Evolutionary conservation across 352 stramenopile genomes (phyloP).

Genomic region (Phytophthora brassicae): DNA sequence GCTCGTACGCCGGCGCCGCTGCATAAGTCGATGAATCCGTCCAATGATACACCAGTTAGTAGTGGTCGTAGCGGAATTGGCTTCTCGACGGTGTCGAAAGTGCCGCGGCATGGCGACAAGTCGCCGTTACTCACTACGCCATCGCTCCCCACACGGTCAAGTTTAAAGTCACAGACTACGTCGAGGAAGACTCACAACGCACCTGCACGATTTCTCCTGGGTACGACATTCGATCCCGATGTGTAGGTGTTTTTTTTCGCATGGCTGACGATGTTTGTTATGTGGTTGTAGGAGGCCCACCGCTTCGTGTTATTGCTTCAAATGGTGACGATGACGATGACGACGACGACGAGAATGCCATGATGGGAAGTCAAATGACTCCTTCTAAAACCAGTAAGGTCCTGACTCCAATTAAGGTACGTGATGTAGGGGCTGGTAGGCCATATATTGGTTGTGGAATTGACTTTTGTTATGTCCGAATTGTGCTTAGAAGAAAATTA

Average conservation of each 20-base stretch:
- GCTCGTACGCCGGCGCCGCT: background rate
- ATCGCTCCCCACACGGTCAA: slow-evolving; percentile 37
- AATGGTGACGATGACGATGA: slow-evolving; percentile 32
- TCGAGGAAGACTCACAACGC: slow-evolving; percentile 43
- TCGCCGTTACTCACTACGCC: slow-evolving; percentile 49
- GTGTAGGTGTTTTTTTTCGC: no score
- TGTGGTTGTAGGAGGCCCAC: slow-evolving; percentile 27
- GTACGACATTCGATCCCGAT: slow-evolving; percentile 19
- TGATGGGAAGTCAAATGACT: slow-evolving; percentile 27
- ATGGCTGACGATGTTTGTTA: background rate
- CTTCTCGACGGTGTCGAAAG: slow-evolving; percentile 52
- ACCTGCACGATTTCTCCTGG: slow-evolving; percentile 43
- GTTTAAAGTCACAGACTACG: slow-evolving; percentile 52
- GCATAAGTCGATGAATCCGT: slow-evolving; percentile 3
- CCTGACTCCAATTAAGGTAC: slow-evolving; percentile 26
- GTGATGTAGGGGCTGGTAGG: background rate
- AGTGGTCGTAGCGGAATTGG: slow-evolving; percentile 17
- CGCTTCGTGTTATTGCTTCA: slow-evolving; percentile 54
- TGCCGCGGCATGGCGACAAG: slow-evolving; percentile 23
- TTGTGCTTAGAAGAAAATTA: background rate
- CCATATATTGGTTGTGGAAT: background rate
- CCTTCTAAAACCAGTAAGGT: slow-evolving; percentile 21
- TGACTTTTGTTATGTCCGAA: background rate
- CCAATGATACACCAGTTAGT: slow-evolving; percentile 10
- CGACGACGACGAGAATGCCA: slow-evolving; percentile 50